Percentiles rank a stretch among this genome's conserved stretches.
Conservation (phyloP, 495 filamentous ascomycete species). For the Podospora sp. region DNA sequence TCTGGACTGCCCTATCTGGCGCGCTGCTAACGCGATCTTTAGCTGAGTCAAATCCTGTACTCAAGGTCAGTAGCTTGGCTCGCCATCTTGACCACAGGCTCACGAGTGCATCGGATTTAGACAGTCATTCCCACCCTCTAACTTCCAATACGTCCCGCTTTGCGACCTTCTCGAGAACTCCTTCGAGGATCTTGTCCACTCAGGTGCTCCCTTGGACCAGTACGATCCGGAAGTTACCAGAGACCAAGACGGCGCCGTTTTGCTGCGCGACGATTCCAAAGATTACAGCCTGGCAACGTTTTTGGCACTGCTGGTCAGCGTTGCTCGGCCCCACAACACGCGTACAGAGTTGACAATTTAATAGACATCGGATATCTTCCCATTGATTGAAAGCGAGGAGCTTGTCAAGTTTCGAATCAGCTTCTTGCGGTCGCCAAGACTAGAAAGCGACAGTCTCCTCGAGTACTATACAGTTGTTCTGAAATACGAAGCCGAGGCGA, state of each 20-base stretch:
- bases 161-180: slow-evolving; percentile 11
- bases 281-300: slow-evolving; percentile 23
- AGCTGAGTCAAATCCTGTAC: slow-evolving; percentile 34
- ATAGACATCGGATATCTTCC: slow-evolving; percentile 30
- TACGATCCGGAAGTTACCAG: slow-evolving; percentile 21
- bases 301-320: slow-evolving; percentile 28
- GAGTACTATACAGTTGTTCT: slow-evolving; percentile 30
- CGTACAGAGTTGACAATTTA: not conserved
- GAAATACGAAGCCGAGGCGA: slow-evolving; percentile 22
- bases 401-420: slow-evolving; percentile 30
- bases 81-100: not conserved
- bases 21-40: not conserved
- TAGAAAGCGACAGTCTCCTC: slow-evolving; percentile 15
- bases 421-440: slow-evolving; percentile 15
- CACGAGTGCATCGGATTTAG: slow-evolving; percentile 13
- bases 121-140: slow-evolving; percentile 23
- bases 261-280: slow-evolving; percentile 14
- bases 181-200: slow-evolving; percentile 26
- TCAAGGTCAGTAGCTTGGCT: slow-evolving; percentile 20
- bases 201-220: slow-evolving; percentile 4
- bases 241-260: slow-evolving; percentile 22
- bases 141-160: slow-evolving; percentile 27
- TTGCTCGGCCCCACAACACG: too few relatives aligned
- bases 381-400: slow-evolving; percentile 26
- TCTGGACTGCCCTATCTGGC: not conserved